Base-by-base conservation (phyloP, 345 rosid genomes). In the Lagerstroemia speciosa region DNA sequence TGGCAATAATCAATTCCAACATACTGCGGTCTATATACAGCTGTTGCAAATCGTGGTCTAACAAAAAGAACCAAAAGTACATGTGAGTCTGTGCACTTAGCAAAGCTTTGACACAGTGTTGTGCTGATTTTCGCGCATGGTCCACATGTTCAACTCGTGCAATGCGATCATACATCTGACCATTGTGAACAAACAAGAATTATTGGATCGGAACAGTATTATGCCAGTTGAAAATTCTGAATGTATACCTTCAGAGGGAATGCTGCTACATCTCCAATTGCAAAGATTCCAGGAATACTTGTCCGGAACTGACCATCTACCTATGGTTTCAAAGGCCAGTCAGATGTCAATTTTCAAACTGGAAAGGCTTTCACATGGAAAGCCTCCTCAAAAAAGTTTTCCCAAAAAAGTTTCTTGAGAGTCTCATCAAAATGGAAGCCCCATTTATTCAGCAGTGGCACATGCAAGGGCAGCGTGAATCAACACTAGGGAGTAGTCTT, bases 251-350 rank as follows among this genome's bases (percentile, higher is more conserved):
- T 88, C 71, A 94, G 77, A 0, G 96, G 99, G 80, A 94, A 94
- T 64, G 97, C 96, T 76, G 97, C 99, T 1, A 91, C 93, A 78
- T 94, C 99, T 84, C 97, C 99, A 70, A 94, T 82, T 77, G 95
- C 95, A 74, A 91, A 94, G 50, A 94, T 91, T 78, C 97, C 99
- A 72, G 99, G 97, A 41, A 72, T 48, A 27, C 83, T 84, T 67
- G 98, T 89, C 53, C 94, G 72, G 82, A 93, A 91, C 67, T 69
- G 83, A 73, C 96, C 91, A 76, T 93, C 97, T 32, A 91, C 97
- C 99, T 89, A 78, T 64, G 64, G 73, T 79, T 70, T 64, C 74
- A 62, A 74, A 52, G 14, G 50, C 65, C 29, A 48, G 29, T 70
- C 7, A 33, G 19, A 34, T 22, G 38, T 52, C 30, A 67, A 48